Conservation (phyloP, 192 early-diverging fungal species). For the Chytriomyces sp. region DNA sequence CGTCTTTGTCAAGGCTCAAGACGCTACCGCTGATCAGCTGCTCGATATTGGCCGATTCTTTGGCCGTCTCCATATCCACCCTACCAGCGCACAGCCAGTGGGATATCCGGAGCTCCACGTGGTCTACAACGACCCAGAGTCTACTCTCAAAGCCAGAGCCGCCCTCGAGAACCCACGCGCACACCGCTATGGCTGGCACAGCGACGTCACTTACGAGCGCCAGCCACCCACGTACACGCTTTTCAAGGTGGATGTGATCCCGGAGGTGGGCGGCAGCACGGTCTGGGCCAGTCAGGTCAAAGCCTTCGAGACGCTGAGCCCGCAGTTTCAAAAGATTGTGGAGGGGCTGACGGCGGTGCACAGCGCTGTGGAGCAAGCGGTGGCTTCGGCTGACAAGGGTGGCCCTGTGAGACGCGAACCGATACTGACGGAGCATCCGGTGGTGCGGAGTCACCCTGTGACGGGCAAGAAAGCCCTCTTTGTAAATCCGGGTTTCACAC, state of each 20-base stretch:
- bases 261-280: slow-evolving; percentile 13
- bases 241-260: slow-evolving; percentile 26
- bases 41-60: slow-evolving; percentile 41
- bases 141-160: background rate
- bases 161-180: background rate
- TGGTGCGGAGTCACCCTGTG: slow-evolving; percentile 68
- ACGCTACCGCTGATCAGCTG: slow-evolving; percentile 55
- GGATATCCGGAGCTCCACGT: slow-evolving; percentile 31
- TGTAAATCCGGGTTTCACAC: slow-evolving; percentile 67
- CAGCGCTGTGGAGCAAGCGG: slow-evolving; percentile 36
- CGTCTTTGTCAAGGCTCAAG: slow-evolving; percentile 69
- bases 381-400: slow-evolving; percentile 25
- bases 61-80: slow-evolving; percentile 31
- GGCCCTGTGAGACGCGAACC: slow-evolving; percentile 30
- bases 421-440: slow-evolving; percentile 33
- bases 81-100: slow-evolving; percentile 27
- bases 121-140: slow-evolving; percentile 8
- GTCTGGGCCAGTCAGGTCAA: background rate
- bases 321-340: slow-evolving; percentile 54
- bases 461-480: slow-evolving; percentile 68
- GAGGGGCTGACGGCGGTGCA: slow-evolving; percentile 66
- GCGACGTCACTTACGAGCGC: slow-evolving; percentile 29
- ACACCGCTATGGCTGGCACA: slow-evolving; percentile 2
- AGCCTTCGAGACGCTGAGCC: slow-evolving; percentile 43
- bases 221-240: slow-evolving; percentile 24